These are phyloP conservation scores for Nakazawaea ernobii DNA, from an alignment of 805 yeast genomes.

Conservation along the genomic window DNA sequence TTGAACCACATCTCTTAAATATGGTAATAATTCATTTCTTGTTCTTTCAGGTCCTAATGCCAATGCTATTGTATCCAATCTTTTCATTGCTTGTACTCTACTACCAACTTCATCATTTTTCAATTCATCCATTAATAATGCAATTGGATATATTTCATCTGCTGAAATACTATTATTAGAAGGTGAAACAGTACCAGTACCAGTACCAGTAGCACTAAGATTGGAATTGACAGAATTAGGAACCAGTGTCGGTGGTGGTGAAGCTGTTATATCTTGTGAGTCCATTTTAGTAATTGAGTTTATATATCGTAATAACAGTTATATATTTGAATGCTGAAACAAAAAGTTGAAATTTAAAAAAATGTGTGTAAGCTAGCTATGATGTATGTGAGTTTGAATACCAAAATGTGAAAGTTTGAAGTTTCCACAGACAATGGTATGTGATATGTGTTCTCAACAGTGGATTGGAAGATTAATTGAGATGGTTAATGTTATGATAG, in stretches of 20 bases:
- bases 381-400: too few relatives aligned
- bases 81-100: constrained; percentile 90
- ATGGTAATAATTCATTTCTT: constrained; percentile 82
- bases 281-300: too few relatives aligned
- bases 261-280: too few relatives aligned
- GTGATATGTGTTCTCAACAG: background rate
- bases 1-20: constrained; percentile 80
- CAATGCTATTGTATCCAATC: constrained; percentile 87
- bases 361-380: too few relatives aligned
- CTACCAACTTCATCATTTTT: constrained; percentile 90
- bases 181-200: background rate
- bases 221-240: too few relatives aligned
- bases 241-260: too few relatives aligned
- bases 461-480: too few relatives aligned
- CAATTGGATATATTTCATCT: constrained; percentile 86
- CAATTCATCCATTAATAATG: constrained; percentile 93
- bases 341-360: too few relatives aligned
- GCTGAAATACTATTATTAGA: constrained; percentile 7
- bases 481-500: background rate
- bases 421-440: too few relatives aligned
- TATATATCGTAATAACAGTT: too few relatives aligned
- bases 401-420: too few relatives aligned
- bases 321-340: too few relatives aligned
- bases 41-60: constrained; percentile 95
- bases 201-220: background rate